A percentile compares a stretch with the other conserved stretches of the same genome.
These are phyloP conservation scores for Podospora pseudoanserina DNA, from an alignment of 495 filamentous ascomycete species.

Conservation along the genomic window DNA sequence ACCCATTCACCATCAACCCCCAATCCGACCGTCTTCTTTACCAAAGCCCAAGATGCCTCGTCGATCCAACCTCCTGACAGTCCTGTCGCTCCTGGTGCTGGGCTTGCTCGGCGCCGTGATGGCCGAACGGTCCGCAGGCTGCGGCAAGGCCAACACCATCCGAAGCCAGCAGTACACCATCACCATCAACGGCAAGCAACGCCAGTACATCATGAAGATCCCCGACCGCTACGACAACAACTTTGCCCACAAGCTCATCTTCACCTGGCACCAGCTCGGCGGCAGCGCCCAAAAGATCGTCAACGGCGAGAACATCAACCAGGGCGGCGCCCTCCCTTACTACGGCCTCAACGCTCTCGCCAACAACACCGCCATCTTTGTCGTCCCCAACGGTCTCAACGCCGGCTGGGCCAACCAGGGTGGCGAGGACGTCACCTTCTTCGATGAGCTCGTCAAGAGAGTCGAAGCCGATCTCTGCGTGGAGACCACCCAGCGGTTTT, in stretches of 20 bases:
- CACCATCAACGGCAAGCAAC: slow-evolving; percentile 28
- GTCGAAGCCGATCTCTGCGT: slow-evolving; percentile 45
- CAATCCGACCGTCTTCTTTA: background rate
- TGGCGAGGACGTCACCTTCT: slow-evolving; percentile 45
- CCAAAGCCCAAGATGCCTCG: background rate
- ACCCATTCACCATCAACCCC: background rate
- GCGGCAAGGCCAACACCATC: slow-evolving; percentile 39
- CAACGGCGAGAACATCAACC: slow-evolving; percentile 32
- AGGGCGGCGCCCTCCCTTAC: slow-evolving; percentile 33
- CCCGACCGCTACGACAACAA: slow-evolving; percentile 44
- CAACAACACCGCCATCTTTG: slow-evolving; percentile 42
- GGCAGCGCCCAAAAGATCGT: slow-evolving; percentile 39
- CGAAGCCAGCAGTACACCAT: slow-evolving; percentile 31
- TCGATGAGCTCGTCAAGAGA: slow-evolving; percentile 36
- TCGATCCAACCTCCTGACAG: background rate
- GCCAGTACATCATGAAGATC: slow-evolving; percentile 39
- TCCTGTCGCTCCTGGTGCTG: slow-evolving; percentile 1
- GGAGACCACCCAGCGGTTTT: slow-evolving; percentile 43
- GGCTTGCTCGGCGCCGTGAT: slow-evolving; percentile 1
- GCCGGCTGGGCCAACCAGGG: slow-evolving; percentile 45
- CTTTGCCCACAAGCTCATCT: slow-evolving; percentile 42
- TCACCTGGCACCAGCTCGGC: slow-evolving; percentile 41
- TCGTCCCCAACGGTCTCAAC: slow-evolving; percentile 45
- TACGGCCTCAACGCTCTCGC: slow-evolving; percentile 42
- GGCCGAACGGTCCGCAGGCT: slow-evolving; percentile 35